Base-by-base conservation (phyloP, 176 grass and related monocot genomes). In the Olyra latifolia region DNA sequence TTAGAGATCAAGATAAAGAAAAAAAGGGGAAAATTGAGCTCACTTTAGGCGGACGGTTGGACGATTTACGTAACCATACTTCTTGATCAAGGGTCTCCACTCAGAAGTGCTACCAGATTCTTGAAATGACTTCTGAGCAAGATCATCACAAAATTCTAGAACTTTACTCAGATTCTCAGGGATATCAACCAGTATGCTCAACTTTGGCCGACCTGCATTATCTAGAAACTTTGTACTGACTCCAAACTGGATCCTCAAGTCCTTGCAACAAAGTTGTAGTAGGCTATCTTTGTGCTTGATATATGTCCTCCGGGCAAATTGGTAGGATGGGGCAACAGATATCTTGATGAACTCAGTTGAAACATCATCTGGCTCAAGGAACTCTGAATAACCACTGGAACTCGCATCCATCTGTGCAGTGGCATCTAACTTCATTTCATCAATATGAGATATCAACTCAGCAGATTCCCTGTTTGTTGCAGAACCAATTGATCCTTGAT, bases 21-120 rank as follows among this genome's bases (percentile, higher is more conserved):
- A 30, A 82, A 86, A 23, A 13, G 44, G 30, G 75, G 55, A 47
- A 63, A 57, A 66, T 1, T 65, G 27, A 69, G 72, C 96, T 78
- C 82, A 99, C 96, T 93, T 89, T n/a, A 99, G 70, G 32, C 96
- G 90, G 23, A 95, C 56, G 6, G 71, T 94, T 20, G 81, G 88
- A 22, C 40, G 67, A 86, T 88, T 88, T n/a, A 88, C 71, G 23
- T 88, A 88, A 45, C 86, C 90, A 61, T 86, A 84, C 70, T 92
- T 95, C 79, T 82, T 95, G 25, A 93, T 39, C 84, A 93, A 0
- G 43, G 90, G 28, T 85, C 90, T 95, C 96, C 96, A 99, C 42
- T 95, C 86, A 79, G 90, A 99, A 63, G 77, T 91, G 82, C 90
- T 95, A 61, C 96, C 88, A 47, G 64, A 78, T 59, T 88, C 91